A percentile compares a stretch with the other conserved stretches of the same genome.
Conservation (phyloP, 441 rosid genomes). For the Erodium chrysanthum region DNA sequence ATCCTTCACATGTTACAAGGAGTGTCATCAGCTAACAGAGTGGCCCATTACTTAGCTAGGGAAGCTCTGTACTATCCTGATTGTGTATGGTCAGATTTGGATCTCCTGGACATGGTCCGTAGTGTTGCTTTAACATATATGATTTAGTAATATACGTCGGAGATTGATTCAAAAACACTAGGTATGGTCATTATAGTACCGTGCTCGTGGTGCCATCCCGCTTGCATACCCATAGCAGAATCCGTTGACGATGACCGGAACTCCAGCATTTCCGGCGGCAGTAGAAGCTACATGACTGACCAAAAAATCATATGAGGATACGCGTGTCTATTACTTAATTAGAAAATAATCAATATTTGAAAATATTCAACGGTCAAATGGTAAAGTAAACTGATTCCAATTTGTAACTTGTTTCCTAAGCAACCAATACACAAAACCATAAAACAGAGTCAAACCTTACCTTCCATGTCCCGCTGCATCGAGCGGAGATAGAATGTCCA, state of each 20-base stretch:
- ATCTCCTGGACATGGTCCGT: too few species aligned
- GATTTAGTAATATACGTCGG: too few species aligned
- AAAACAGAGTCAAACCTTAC: constrained; percentile 22
- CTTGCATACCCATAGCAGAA: constrained; percentile 48
- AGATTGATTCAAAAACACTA: background rate
- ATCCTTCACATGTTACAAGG: too few species aligned
- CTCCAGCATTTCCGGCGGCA: constrained; percentile 54
- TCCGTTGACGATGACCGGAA: constrained; percentile 47
- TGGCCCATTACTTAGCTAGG: too few species aligned
- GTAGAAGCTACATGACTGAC: constrained; percentile 56
- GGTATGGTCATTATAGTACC: constrained; percentile 24
- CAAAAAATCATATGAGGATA: constrained; percentile 9
- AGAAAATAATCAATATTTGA: background rate
- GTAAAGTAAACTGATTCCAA: background rate
- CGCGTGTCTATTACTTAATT: background rate
- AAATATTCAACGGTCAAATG: background rate
- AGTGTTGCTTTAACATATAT: too few species aligned
- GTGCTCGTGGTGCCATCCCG: constrained; percentile 63
- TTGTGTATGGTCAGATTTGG: too few species aligned
- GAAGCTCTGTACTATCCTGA: too few species aligned
- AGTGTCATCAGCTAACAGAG: too few species aligned
- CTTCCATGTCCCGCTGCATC: constrained; percentile 89
- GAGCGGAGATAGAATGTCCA: constrained; percentile 69
- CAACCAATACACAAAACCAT: background rate
- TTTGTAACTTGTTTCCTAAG: background rate